These are phyloP conservation scores for Aureobasidium pullulans DNA, from an alignment of 2,329 filamentous ascomycete genomes.

Conservation along the genomic window DNA sequence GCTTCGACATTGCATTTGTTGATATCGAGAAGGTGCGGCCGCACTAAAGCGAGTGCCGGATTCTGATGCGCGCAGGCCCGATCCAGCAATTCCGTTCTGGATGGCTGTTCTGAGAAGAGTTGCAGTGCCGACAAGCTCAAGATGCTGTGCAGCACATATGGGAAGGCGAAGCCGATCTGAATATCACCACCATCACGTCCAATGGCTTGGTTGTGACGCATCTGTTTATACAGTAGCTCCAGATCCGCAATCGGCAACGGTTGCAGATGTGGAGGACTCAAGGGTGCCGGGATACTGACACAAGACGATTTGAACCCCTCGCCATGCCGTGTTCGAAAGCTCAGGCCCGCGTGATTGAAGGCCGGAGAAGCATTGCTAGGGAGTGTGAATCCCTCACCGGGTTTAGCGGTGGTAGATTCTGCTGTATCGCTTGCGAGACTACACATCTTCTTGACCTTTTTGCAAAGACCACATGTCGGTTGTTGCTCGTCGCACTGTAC, in stretches of 20 bases:
- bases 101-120: background rate
- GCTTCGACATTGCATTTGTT: background rate
- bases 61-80: background rate
- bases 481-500: background rate
- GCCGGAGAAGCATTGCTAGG: background rate
- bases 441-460: background rate
- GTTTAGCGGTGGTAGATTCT: background rate
- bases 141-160: background rate
- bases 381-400: background rate
- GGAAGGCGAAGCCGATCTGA: background rate
- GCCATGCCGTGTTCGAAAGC: background rate
- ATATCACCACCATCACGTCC: background rate
- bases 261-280: background rate
- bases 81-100: background rate
- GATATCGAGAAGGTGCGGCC: background rate
- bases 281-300: background rate
- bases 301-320: background rate
- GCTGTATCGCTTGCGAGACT: background rate
- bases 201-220: background rate
- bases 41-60: background rate
- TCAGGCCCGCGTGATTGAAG: background rate
- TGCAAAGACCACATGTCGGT: background rate
- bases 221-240: background rate
- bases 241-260: background rate
- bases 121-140: background rate